A percentile compares a stretch with the other conserved stretches of the same genome.
phyloP scores from a whole-genome alignment of 805 yeast species.

The Yamadazyma laniorum region DNA sequence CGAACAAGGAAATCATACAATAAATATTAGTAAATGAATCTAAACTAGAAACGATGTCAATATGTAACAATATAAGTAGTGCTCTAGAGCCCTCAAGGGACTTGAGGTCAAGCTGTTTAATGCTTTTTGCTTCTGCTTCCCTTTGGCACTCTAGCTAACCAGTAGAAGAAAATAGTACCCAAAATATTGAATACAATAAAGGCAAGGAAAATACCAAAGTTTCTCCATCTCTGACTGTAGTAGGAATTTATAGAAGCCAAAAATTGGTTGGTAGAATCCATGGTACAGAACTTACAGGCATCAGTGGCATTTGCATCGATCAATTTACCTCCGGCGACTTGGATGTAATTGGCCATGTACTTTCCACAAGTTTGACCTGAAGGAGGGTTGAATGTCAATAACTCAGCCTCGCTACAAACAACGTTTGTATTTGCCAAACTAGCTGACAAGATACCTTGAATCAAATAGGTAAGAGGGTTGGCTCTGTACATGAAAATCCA shows the following conservation, averaged over 20 bases:
- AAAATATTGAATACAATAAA: constrained; percentile 36
- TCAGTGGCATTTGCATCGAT: constrained; percentile 43
- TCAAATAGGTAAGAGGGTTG: constrained; percentile 63
- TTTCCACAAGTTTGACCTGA: constrained; percentile 30
- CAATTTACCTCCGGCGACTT: constrained; percentile 45
- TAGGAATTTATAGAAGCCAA: constrained; percentile 46
- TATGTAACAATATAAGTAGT: too few relatives aligned
- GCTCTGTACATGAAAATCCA: constrained; percentile 79
- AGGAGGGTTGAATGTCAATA: constrained; percentile 20
- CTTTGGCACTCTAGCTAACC: constrained; percentile 77
- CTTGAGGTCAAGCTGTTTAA: too few relatives aligned
- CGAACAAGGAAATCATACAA: too few relatives aligned
- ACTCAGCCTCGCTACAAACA: constrained; percentile 27
- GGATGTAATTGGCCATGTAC: constrained; percentile 26
- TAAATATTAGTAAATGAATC: too few relatives aligned
- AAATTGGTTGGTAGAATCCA: constrained; percentile 56
- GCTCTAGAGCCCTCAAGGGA: too few relatives aligned
- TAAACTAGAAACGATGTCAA: too few relatives aligned
- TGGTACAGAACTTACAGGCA: constrained; percentile 62
- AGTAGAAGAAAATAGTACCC: constrained; percentile 41
- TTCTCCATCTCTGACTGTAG: constrained; percentile 60
- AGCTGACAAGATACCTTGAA: constrained; percentile 48
- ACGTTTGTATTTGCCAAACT: constrained; percentile 38
- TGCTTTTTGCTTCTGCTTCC: constrained; percentile 39
- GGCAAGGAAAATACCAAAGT: constrained; percentile 52